Evolutionary conservation across 345 rosid genomes (phyloP).

Genomic region (Melastoma malabathricum): DNA sequence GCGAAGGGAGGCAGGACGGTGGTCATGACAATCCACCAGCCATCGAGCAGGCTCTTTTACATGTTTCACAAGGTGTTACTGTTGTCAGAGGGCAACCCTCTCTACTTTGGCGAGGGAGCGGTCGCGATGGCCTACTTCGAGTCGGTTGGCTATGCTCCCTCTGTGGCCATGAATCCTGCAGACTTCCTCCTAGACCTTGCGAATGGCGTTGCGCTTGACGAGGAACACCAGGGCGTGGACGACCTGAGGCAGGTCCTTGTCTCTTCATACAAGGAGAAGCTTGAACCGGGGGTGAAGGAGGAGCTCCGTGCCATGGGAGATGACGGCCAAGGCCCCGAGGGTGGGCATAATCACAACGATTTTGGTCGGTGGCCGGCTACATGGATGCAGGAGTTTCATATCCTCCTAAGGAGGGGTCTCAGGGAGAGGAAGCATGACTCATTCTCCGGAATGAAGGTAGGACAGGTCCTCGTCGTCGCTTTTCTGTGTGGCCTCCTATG

Average conservation of each 20-base stretch:
- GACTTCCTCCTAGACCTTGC: constrained; percentile 48
- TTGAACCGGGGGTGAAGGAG: constrained; percentile 15
- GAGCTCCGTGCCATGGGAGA: constrained; percentile 9
- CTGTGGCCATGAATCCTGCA: constrained; percentile 40
- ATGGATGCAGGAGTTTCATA: constrained; percentile 48
- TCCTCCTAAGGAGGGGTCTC: constrained; percentile 30
- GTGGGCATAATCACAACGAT: constrained; percentile 8
- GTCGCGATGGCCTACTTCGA: constrained; percentile 40
- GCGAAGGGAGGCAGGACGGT: constrained; percentile 34
- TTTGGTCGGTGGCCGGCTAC: constrained; percentile 24
- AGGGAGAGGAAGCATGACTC: constrained; percentile 32
- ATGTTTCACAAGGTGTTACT: constrained; percentile 49
- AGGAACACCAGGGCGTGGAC: constrained; percentile 9
- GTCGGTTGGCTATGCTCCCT: constrained; percentile 25
- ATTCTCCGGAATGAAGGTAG: constrained; percentile 24
- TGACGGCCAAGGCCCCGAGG: background rate
- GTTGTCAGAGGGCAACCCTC: constrained; percentile 33
- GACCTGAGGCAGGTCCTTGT: constrained; percentile 21
- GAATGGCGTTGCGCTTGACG: constrained; percentile 24
- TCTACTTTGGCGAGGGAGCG: constrained; percentile 36
- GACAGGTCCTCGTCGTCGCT: constrained; percentile 22
- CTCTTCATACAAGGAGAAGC: constrained; percentile 23
- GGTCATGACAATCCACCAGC: constrained; percentile 48
- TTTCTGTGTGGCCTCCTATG: constrained; percentile 27
- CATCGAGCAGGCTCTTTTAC: constrained; percentile 44